phyloP scores from a whole-genome alignment of 2,329 filamentous ascomycete species.

The Fusarium incarnatum region DNA sequence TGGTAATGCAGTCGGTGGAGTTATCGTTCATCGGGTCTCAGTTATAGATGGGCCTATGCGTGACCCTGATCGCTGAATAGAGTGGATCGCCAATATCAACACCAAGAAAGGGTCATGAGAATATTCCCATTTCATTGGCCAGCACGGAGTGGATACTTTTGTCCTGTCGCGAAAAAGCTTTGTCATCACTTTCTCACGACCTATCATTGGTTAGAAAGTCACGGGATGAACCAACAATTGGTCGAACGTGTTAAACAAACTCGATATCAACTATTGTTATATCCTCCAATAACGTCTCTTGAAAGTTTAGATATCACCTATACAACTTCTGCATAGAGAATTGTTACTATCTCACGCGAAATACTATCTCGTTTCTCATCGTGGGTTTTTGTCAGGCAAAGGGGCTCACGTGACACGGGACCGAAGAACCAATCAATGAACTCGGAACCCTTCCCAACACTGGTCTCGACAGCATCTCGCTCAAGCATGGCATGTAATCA shows the following conservation, averaged over 20 bases:
- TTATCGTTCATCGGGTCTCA: neutral
- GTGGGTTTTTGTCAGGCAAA: neutral
- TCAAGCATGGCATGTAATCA: no score
- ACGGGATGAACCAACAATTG: neutral
- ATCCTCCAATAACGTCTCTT: neutral
- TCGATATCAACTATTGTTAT: neutral
- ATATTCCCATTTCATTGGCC: neutral
- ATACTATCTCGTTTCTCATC: neutral
- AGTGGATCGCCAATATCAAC: neutral
- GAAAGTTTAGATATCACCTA: neutral
- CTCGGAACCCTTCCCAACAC: neutral
- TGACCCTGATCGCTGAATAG: neutral
- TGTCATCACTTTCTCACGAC: neutral
- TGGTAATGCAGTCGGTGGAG: neutral
- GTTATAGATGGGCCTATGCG: neutral
- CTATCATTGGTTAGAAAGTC: neutral
- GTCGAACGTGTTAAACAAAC: neutral
- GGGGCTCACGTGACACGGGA: rapidly evolving
- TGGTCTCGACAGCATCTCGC: no score
- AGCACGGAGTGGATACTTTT: neutral
- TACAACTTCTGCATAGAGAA: neutral
- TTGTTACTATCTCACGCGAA: neutral
- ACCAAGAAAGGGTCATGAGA: neutral
- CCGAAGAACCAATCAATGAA: neutral
- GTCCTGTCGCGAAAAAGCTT: neutral